Evolutionary conservation across 2,329 filamentous ascomycete genomes (phyloP).

Genomic region (Mycosphaerella sp.): DNA sequence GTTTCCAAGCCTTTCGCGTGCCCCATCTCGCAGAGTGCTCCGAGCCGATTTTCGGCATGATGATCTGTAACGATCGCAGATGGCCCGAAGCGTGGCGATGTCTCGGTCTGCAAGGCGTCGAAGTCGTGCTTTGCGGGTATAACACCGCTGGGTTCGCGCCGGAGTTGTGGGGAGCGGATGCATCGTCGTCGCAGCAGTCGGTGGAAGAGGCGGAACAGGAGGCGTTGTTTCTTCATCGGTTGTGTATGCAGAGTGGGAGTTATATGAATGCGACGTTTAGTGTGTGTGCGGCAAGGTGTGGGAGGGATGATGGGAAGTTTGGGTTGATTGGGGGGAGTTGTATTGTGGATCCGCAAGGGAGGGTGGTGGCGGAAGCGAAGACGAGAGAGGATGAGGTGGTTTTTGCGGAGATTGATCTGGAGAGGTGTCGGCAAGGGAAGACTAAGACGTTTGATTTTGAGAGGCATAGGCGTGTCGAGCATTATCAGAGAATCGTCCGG

Average conservation of each 20-base stretch:
- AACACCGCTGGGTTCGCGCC: conserved; percentile 49
- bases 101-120: conserved; percentile 47
- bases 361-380: conserved; percentile 43
- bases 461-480: conserved; percentile 39
- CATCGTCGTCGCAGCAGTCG: conserved; percentile 38
- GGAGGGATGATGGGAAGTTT: conserved; percentile 45
- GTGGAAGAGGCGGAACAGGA: conserved; percentile 41
- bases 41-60: conserved; percentile 49
- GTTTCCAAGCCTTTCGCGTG: conserved; percentile 48
- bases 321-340: conserved; percentile 44
- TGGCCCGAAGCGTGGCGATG: conserved; percentile 50
- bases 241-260: conserved; percentile 46
- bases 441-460: conserved; percentile 40
- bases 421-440: conserved; percentile 42
- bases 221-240: conserved; percentile 47
- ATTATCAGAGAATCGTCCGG: conserved; percentile 30
- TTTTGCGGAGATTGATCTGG: conserved; percentile 46
- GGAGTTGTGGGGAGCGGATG: conserved; percentile 38
- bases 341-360: conserved; percentile 45
- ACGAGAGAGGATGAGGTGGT: conserved; percentile 46
- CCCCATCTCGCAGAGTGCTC: conserved; percentile 37
- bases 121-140: conserved; percentile 47
- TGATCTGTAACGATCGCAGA: conserved; percentile 52
- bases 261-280: conserved; percentile 50
- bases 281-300: conserved; percentile 46